A percentile compares a stretch with the other conserved stretches of the same genome.
phyloP scores from a whole-genome alignment of 139 green algal genomes.

The Pleodorina starrii region DNA sequence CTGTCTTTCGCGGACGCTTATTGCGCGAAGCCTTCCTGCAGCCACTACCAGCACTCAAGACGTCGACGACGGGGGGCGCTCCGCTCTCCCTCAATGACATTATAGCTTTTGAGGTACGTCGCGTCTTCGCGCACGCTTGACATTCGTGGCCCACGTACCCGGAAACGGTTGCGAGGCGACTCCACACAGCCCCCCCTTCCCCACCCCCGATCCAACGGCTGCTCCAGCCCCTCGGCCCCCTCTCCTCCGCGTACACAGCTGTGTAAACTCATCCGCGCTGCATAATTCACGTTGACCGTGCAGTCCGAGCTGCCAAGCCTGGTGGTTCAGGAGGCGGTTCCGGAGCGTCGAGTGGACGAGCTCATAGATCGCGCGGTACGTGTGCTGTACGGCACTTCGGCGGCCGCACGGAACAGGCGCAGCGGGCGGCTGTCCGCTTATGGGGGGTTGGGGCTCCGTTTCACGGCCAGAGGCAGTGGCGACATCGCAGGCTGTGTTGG shows the following conservation, averaged over 20 bases:
- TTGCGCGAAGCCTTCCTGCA: neutral
- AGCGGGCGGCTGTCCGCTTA: neutral
- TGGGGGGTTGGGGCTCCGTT: too few species aligned
- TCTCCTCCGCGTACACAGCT: too few species aligned
- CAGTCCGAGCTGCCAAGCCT: slow-evolving; percentile 6
- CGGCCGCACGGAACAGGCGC: neutral
- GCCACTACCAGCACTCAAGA: neutral
- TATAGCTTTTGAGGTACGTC: slow-evolving; percentile 62
- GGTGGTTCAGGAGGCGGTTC: neutral
- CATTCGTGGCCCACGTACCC: neutral
- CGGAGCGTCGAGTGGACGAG: slow-evolving; percentile 9
- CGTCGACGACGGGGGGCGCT: neutral
- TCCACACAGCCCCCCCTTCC: too few species aligned
- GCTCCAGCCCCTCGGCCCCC: too few species aligned
- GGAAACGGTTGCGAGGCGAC: too few species aligned
- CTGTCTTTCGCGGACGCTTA: neutral
- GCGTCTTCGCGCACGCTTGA: neutral
- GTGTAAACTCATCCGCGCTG: too few species aligned
- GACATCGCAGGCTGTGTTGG: too few species aligned
- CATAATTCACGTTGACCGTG: too few species aligned
- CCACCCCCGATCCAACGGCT: too few species aligned
- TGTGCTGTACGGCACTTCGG: too few species aligned
- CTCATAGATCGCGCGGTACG: slow-evolving; percentile 25
- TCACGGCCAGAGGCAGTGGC: too few species aligned
- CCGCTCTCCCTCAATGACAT: slow-evolving; percentile 61